These are phyloP conservation scores for Diaporthe nobilis DNA, from an alignment of 2,329 filamentous ascomycete genomes.

Conservation along the genomic window DNA sequence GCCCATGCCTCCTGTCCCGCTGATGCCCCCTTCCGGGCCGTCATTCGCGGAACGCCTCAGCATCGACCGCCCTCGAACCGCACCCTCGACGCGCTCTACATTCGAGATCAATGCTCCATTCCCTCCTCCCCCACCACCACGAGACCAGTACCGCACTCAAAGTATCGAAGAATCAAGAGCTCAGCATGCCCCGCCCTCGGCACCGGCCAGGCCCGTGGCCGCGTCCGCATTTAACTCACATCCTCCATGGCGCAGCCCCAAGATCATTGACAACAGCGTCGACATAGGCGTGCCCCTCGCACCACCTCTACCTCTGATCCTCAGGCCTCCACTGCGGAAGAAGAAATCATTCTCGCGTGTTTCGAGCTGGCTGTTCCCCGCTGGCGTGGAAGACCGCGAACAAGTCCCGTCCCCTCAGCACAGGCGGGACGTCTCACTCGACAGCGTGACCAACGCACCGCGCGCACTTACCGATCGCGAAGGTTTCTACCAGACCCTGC, in stretches of 20 bases:
- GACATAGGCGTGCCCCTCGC: constrained; percentile 59
- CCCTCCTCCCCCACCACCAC: constrained; percentile 39
- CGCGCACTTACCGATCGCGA: constrained; percentile 65
- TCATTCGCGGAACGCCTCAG: constrained; percentile 71
- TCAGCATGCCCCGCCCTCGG: constrained; percentile 7
- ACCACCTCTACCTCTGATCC: constrained; percentile 70
- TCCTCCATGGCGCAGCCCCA: constrained; percentile 38
- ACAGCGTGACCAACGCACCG: constrained; percentile 69
- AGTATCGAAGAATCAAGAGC: constrained; percentile 35
- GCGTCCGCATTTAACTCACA: constrained; percentile 48
- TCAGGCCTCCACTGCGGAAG: constrained; percentile 73
- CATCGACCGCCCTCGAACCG: constrained; percentile 58
- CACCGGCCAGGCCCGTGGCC: constrained; percentile 47
- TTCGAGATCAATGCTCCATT: constrained; percentile 38
- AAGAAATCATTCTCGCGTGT: constrained; percentile 77
- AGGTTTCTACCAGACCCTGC: constrained; percentile 72
- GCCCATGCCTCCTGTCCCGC: constrained; percentile 69
- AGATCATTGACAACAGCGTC: constrained; percentile 43
- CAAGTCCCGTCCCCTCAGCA: constrained; percentile 46
- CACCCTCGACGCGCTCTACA: constrained; percentile 45
- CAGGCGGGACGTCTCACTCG: constrained; percentile 58
- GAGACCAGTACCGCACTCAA: constrained; percentile 31
- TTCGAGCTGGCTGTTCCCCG: constrained; percentile 71
- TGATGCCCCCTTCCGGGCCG: constrained; percentile 68
- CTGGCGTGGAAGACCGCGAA: constrained; percentile 45